Percentiles rank a stretch among this genome's conserved stretches.
These are phyloP conservation scores for Melastoma malabathricum DNA, from an alignment of 345 rosid species.

Conservation along the genomic window DNA sequence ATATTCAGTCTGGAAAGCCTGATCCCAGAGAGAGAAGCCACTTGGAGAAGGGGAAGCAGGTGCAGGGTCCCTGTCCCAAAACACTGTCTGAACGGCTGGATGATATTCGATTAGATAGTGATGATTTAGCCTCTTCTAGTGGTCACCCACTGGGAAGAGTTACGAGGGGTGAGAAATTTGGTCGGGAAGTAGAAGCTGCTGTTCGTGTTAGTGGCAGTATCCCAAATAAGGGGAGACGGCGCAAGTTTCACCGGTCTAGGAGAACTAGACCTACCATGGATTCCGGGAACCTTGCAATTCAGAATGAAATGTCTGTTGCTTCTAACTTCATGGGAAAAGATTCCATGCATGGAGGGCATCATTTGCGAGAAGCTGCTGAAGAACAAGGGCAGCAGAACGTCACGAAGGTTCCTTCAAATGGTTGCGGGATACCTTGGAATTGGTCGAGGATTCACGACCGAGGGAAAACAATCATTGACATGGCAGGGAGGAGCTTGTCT, in stretches of 20 bases:
- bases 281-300: constrained; percentile 37
- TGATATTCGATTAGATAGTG: constrained; percentile 47
- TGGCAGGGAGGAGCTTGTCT: constrained; percentile 90
- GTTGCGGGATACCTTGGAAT: constrained; percentile 93
- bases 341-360: constrained; percentile 19
- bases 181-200: constrained; percentile 22
- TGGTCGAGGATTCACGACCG: constrained; percentile 94
- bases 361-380: constrained; percentile 34
- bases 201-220: constrained; percentile 27
- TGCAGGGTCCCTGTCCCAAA: constrained; percentile 30
- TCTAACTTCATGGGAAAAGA: constrained; percentile 55
- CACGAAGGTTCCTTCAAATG: constrained; percentile 54
- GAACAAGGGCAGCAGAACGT: constrained; percentile 32
- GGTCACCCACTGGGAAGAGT: constrained; percentile 23
- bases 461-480: constrained; percentile 71
- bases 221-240: constrained; percentile 36
- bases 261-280: constrained; percentile 27
- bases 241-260: constrained; percentile 51
- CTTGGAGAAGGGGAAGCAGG: constrained; percentile 41
- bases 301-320: constrained; percentile 69
- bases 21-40: constrained; percentile 32
- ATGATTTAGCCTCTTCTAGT: constrained; percentile 56
- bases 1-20: constrained; percentile 32
- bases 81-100: constrained; percentile 65
- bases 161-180: constrained; percentile 16